phyloP scores from a whole-genome alignment of 176 grass and related monocot genomes.

The Metroxylon sagu region DNA sequence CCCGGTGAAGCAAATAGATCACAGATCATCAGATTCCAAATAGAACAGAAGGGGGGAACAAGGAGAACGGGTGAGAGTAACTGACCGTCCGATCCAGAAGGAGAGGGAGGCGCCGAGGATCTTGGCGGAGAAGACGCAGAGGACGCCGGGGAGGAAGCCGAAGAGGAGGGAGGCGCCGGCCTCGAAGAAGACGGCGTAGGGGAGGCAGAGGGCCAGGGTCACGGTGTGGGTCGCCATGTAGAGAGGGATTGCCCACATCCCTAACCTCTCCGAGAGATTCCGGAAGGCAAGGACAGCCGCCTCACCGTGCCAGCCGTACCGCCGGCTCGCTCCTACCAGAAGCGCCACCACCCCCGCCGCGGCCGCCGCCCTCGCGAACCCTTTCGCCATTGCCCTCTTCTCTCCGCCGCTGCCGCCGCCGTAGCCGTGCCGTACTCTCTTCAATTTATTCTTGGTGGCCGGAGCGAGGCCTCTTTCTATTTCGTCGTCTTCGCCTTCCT shows the following conservation, averaged over 20 bases:
- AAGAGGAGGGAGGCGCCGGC: conserved; percentile 67
- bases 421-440: too few species aligned
- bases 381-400: too few species aligned
- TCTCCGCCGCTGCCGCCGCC: too few species aligned
- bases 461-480: too few species aligned
- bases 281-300: conserved; percentile 36
- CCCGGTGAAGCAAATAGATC: too few species aligned
- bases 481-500: too few species aligned
- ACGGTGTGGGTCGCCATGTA: conserved; percentile 71
- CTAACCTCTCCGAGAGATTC: conserved; percentile 31
- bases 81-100: conserved; percentile 95
- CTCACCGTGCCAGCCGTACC: neutral
- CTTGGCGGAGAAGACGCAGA: conserved; percentile 93
- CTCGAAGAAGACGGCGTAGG: conserved; percentile 94
- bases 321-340: conserved; percentile 22
- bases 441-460: too few species aligned
- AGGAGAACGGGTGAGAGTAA: too few species aligned
- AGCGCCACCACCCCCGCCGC: conserved; percentile 12
- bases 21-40: too few species aligned
- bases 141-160: conserved; percentile 74
- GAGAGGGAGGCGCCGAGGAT: conserved; percentile 84
- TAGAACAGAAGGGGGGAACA: neutral
- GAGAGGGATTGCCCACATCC: conserved; percentile 67
- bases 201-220: conserved; percentile 73
- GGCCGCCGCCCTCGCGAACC: neutral